Evolutionary conservation across 2,329 filamentous ascomycete species (phyloP), one percentile per base, ranked within the genome.

Genomic region (Fusarium sororula): DNA sequence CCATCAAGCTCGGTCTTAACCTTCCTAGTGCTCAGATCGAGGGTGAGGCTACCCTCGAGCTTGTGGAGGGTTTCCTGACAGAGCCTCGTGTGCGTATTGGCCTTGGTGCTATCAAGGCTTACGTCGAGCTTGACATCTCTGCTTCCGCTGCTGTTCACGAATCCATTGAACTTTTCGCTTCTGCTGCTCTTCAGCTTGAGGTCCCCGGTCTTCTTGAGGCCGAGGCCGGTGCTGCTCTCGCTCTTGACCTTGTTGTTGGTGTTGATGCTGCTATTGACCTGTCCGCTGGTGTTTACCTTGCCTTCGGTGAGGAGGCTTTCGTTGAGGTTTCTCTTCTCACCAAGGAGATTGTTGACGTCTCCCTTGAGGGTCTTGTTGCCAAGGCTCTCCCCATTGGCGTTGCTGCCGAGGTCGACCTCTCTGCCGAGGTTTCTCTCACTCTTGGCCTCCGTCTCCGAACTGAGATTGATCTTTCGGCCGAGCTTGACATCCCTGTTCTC

Each of bases 371-470:
- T 35, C 76, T 78, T 18, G 68, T 77, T 8, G 67, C 77, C 39
- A 77, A 78, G 74, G 74, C 77, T 47, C 76, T 79, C 1, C 77
- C 77, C 18, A 42, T 79, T 17, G 74, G 68, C 9, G 64, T 79
- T 28, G 77, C 65, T 61, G 77, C 78, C 17, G 69, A 71, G 17
- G 75, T 76, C 41, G 75, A 79, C 51, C 73, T 79, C 72, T 84
- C 83, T 48, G 85, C 85, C n/a, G 83, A 82, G 61, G 85, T 84
- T 7, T 81, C 84, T 41, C 80, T 90, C 38, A 81, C 84, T 45
- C 87, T 87, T 26, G 82, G 85, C 44, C 84, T 90, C 17, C 87
- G 87, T 26, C 80, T 90, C 11, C 86, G 86, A 60, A 82, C 85
- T 7, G 84, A 88, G 74, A 83, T 85, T 50, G 86, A 83, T 48